Evolutionary conservation across 108 stramenopile genomes (phyloP).

Genomic region (Cyclotella choctawhatcheeana): DNA sequence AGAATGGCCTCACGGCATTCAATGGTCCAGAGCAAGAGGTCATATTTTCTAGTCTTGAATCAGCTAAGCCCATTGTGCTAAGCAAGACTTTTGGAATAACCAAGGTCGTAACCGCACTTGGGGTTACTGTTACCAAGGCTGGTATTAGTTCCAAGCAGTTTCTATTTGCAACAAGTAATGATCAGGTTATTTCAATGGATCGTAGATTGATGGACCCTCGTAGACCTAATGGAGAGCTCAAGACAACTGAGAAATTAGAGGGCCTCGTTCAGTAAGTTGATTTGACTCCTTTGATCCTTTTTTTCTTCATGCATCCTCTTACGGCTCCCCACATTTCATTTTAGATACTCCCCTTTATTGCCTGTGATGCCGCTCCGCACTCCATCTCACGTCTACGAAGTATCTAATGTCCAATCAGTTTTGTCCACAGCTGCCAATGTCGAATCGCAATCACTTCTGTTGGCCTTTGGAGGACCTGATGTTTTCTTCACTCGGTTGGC

Average conservation of each 20-base stretch:
- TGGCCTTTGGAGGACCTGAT: constrained; percentile 86
- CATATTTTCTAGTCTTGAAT: constrained; percentile 80
- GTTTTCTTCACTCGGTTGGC: constrained; percentile 85
- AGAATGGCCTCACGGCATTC: constrained; percentile 88
- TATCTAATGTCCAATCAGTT: constrained; percentile 61
- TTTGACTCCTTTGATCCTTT: not conserved
- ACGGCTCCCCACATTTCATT: not conserved
- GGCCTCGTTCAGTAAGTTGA: constrained; percentile 60
- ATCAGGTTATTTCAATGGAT: constrained; percentile 74
- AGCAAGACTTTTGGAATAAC: constrained; percentile 84
- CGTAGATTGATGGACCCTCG: constrained; percentile 90
- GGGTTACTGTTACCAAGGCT: constrained; percentile 83
- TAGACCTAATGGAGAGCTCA: constrained; percentile 83
- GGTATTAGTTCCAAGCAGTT: constrained; percentile 91
- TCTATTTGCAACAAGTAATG: constrained; percentile 77
- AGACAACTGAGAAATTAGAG: constrained; percentile 82
- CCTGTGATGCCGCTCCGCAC: constrained; percentile 66
- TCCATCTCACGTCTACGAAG: constrained; percentile 67
- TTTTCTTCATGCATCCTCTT: not conserved
- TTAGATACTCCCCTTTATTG: constrained; percentile 70
- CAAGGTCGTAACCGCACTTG: constrained; percentile 85
- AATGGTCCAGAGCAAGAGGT: constrained; percentile 81
- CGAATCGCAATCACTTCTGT: constrained; percentile 81
- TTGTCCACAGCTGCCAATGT: constrained; percentile 71
- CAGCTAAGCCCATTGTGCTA: constrained; percentile 87